Base-by-base conservation (phyloP, 208 protist genomes). In the Novymonas esmeraldas region DNA sequence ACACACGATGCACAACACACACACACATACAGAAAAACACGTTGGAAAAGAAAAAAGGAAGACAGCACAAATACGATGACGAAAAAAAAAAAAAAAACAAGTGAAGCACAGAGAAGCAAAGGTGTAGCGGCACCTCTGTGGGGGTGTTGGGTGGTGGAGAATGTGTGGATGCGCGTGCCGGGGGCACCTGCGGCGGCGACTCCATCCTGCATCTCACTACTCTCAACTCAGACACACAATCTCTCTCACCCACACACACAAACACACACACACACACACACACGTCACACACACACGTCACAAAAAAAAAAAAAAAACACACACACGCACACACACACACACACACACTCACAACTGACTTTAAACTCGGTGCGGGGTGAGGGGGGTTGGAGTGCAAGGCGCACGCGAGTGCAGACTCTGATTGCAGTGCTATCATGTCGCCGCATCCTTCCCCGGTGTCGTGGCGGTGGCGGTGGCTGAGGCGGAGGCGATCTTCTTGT, bases 401-500 rank as follows among this genome's bases (percentile, higher is more conserved):
- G 3, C 39, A 44, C 26, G 9, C 49, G 26, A 33, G 52, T n/a
- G 18, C 20, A 22, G 24, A 7, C 51, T 38, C 29, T 24, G 31
- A 28, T 41, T n/a, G n/a, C 31, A 11, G n/a, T 9, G 41, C 11
- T 24, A 41, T 57, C 16, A 22, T 9, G 29, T 14, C 6, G 51
- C 51, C 5, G 18, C 18, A 41, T 10, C 49, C 10, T 22, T 34
- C 36, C 57, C 16, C 38, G 6, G 38, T 14, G 39, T 1, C 24
- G 26, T 33, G 14, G 46, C 1, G 29, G 18, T 20, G 4, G 50
- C 46, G 14, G 46, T 1, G 29, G 18, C 31, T 5, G 50, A 33
- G 28, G 50, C 28, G 10, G 44, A 51, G 22, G 49, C 51, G 14
- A 83, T 41, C 26, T 68, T 74, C 46, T 83, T 83, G 56, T 83